Evolutionary conservation across 805 yeast genomes (phyloP), one percentile per base, ranked within the genome.

Genomic region (Naumovozyma dairenensis): DNA sequence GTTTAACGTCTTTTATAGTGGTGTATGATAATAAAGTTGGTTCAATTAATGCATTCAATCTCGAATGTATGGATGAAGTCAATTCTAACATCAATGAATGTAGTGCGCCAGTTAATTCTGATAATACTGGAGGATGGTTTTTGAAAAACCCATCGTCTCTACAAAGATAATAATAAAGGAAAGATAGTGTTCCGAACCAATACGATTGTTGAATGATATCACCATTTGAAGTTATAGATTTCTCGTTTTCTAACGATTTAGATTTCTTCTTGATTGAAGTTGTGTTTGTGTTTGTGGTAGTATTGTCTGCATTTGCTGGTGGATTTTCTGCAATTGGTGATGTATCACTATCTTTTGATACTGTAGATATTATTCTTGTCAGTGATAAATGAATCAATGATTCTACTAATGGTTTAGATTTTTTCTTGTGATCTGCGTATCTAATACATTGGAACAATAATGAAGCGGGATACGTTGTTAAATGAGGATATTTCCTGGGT

Each of bases 101-200:
- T 25, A 72, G 48, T 7, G 74, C 60, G 26, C 68, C 64, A 9
- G 71, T 57, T 21, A 77, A 28, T 31, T 77, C 84, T 48, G 79
- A 85, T 32, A 81, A 52, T 20, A 77, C 59, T 12, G 59, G 51
- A 2, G 87, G 85, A 40, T 75, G 71, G 31, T 60, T 61, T 16
- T 55, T 48, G 53, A 73, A 76, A 34, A 79, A 67, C 0, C 61
- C 57, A 10, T 73, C 79, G 48, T 80, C 92, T 40, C 81, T 74
- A 28, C 73, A 63, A 21, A 89, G 51, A 56, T 84, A 89, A 55
- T 80, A 89, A 48, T 80, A 77, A 32, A 89, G 60, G 44, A 82
- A 77, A 38, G 82, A 81, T 29, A 81, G 53, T 17, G 81, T 79
- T 4, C 94, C 77, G 24, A 92, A 69, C 97, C 97, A 92, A 54